Evolutionary conservation across 2,329 filamentous ascomycete genomes (phyloP).

Genomic region (Epichloe glyceriae): DNA sequence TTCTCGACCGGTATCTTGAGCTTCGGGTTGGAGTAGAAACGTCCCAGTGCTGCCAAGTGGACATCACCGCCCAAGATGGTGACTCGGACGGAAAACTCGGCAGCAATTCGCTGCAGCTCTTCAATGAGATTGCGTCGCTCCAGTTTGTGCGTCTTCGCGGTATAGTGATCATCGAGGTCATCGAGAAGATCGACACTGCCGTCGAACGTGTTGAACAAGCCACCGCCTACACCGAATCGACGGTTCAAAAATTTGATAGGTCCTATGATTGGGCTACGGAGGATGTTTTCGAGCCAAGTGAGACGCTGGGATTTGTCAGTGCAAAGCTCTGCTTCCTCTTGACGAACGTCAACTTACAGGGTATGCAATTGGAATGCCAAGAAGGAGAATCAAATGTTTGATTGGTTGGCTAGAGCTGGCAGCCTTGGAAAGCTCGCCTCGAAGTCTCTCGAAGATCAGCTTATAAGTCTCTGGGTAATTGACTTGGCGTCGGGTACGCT

Average conservation of each 20-base stretch:
- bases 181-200: constrained; percentile 87
- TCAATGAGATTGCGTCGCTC: constrained; percentile 71
- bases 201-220: constrained; percentile 87
- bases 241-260: constrained; percentile 84
- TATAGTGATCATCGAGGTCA: constrained; percentile 93
- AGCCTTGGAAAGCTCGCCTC: constrained; percentile 58
- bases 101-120: constrained; percentile 69
- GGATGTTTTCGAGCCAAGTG: constrained; percentile 92
- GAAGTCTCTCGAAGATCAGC: constrained; percentile 63
- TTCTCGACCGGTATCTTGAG: constrained; percentile 63
- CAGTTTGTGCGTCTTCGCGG: constrained; percentile 77
- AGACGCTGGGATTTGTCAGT: constrained; percentile 43
- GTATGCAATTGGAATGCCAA: constrained; percentile 80
- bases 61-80: constrained; percentile 93
- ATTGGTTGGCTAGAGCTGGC: constrained; percentile 60
- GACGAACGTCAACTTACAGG: constrained; percentile 38
- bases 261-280: constrained; percentile 73
- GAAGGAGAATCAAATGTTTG: constrained; percentile 73
- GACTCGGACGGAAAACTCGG: constrained; percentile 75
- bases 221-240: constrained; percentile 72
- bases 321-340: neutral
- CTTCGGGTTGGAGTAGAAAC: constrained; percentile 85
- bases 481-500: constrained; percentile 80
- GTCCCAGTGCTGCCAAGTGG: constrained; percentile 79
- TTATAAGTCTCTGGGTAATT: constrained; percentile 91